These are phyloP conservation scores for Talaromyces rugulosus DNA, from an alignment of 2,329 filamentous ascomycete species.

Conservation along the genomic window DNA sequence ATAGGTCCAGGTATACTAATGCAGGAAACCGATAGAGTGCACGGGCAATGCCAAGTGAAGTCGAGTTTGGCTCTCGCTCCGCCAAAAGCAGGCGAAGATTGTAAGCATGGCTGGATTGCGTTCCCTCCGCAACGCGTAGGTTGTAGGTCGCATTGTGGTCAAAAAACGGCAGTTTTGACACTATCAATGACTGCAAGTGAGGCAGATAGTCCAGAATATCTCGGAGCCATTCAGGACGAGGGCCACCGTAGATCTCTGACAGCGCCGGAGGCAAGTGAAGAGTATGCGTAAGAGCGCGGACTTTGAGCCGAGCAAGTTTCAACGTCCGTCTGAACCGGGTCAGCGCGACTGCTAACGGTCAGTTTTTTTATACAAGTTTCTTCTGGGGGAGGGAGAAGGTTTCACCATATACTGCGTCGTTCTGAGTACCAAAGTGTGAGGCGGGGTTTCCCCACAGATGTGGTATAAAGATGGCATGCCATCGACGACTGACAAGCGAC, in stretches of 20 bases:
- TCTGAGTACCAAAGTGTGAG: constrained; percentile 57
- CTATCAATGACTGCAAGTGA: constrained; percentile 56
- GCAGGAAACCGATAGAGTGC: constrained; percentile 51
- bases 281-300: constrained; percentile 57
- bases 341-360: constrained; percentile 45
- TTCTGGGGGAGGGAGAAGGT: neutral
- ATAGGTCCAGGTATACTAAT: constrained; percentile 57
- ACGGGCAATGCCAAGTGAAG: constrained; percentile 49
- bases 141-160: constrained; percentile 56
- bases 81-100: constrained; percentile 54
- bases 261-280: constrained; percentile 58
- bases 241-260: constrained; percentile 58
- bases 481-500: constrained; percentile 53
- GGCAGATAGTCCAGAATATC: constrained; percentile 57
- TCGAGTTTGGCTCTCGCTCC: constrained; percentile 56
- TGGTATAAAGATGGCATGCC: constrained; percentile 56
- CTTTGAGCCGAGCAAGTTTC: constrained; percentile 48
- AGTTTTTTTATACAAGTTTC: neutral
- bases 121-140: constrained; percentile 31
- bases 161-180: constrained; percentile 58
- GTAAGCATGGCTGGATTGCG: constrained; percentile 27
- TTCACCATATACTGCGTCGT: constrained; percentile 56
- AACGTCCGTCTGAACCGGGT: constrained; percentile 57
- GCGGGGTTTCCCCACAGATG: constrained; percentile 61
- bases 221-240: constrained; percentile 55